Evolutionary conservation across 345 rosid species (phyloP).

Genomic region (Corchorus capsularis): DNA sequence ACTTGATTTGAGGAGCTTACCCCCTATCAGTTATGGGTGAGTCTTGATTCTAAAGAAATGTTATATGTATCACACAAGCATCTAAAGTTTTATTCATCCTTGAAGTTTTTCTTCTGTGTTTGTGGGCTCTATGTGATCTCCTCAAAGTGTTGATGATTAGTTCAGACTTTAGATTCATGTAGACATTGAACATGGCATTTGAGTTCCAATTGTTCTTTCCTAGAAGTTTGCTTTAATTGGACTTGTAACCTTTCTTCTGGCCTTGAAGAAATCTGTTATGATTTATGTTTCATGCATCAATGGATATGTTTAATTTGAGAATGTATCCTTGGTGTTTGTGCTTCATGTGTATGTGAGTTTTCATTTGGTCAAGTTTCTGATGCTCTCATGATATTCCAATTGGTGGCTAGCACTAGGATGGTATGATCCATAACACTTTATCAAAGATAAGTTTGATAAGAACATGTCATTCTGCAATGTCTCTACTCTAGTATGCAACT

Average conservation of each 20-base stretch:
- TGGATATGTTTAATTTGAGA: background rate
- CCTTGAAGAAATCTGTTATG: background rate
- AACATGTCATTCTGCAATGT: background rate
- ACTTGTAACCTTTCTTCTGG: background rate
- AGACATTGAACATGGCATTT: background rate
- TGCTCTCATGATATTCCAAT: background rate
- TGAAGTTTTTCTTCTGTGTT: background rate
- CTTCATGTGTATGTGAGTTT: background rate
- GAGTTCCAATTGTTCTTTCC: background rate
- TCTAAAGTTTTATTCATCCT: background rate
- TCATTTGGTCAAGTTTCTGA: conserved; percentile 1
- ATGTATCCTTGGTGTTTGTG: background rate
- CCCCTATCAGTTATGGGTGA: background rate
- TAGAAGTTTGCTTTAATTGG: background rate
- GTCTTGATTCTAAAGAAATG: background rate
- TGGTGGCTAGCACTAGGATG: background rate
- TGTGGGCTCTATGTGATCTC: background rate
- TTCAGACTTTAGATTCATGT: no score
- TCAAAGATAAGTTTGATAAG: background rate
- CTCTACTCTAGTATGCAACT: background rate
- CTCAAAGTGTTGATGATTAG: background rate
- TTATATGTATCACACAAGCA: background rate
- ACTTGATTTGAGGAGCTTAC: background rate
- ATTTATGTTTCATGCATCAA: background rate
- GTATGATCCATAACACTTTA: background rate